Base-by-base conservation (phyloP, 2,329 filamentous ascomycete species). In the Aureobasidium leucospermi region DNA sequence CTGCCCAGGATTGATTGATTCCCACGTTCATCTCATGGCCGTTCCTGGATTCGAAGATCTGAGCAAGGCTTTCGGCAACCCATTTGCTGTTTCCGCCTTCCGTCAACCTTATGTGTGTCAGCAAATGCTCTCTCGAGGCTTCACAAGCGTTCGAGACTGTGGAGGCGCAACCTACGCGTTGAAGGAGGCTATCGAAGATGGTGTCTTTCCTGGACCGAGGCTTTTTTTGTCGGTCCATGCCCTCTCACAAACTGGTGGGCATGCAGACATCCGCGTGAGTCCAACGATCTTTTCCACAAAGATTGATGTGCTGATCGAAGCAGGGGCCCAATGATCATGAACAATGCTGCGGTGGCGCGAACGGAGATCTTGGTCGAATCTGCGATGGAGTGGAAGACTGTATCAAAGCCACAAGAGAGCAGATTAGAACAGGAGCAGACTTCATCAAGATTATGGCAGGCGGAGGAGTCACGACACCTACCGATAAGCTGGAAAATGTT, bases 381-480 rank as follows among this genome's bases (percentile, higher is more conserved):
- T 78, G 76, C 46, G 80, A 85, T 66, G 80, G 82, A 1, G 80
- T 83, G 1, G 73, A 80, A 0, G 78, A 80, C 46, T 85, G 82
- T 62, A 71, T 82, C 43, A 75, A 75, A 19, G 77, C 73, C 7
- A 76, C 78, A 0, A 74, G 83, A 2, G 81, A 84, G 55, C 78
- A 85, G 66, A 67, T 86, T 0, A 74, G 82, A 3, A 74, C 70
- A 8, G 83, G 83, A 1, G 79, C 81, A 0, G 80, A 85, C 65
- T 85, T 85, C 64, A 77, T 86, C 68, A 85, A 85, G 68, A 81
- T 86, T 63, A 85, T 85, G 81, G 74, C 74, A 0, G 76, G 76
- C 5, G 82, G 83, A 1, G 83, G 83, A 7, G 81, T 85, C 1
- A 76, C 79, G 0, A 80, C 76, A 9, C 80, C 81, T 0, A 83